Percentiles rank a stretch among this genome's conserved stretches.
Conservation (phyloP, 2,329 filamentous ascomycete species). For the Colletotrichum ledebouriae region DNA sequence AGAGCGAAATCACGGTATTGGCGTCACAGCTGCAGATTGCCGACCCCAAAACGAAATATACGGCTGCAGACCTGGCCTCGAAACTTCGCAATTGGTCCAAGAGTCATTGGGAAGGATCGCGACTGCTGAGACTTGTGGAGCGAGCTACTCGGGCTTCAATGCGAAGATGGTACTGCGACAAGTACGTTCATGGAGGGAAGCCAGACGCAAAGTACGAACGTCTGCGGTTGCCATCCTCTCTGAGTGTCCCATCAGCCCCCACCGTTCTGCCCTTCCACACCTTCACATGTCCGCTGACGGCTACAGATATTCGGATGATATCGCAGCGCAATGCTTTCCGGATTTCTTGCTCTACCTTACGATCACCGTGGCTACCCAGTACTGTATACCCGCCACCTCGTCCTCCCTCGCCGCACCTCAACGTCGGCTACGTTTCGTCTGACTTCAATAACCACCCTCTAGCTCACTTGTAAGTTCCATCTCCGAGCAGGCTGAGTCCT, state of each 20-base stretch:
- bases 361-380: constrained; percentile 85
- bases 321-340: constrained; percentile 94
- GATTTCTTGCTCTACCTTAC: constrained; percentile 91
- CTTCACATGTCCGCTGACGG: constrained; percentile 93
- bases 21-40: constrained; percentile 60
- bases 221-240: constrained; percentile 77
- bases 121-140: constrained; percentile 86
- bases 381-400: constrained; percentile 87
- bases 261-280: constrained; percentile 98
- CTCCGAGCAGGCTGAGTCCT: background rate
- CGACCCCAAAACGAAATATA: constrained; percentile 51
- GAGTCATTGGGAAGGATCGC: constrained; percentile 88
- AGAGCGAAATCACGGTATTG: constrained; percentile 65
- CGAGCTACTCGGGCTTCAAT: constrained; percentile 82
- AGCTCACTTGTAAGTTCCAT: constrained; percentile 78
- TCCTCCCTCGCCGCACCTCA: constrained; percentile 86
- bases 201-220: constrained; percentile 75
- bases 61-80: constrained; percentile 53
- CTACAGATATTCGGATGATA: constrained; percentile 91
- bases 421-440: constrained; percentile 95
- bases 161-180: constrained; percentile 91
- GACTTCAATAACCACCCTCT: constrained; percentile 99
- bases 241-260: constrained; percentile 87
- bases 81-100: constrained; percentile 74
- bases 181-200: constrained; percentile 73